These are phyloP conservation scores for Drechslerella dactyloides DNA, from an alignment of 2,329 filamentous ascomycete genomes.

Conservation along the genomic window DNA sequence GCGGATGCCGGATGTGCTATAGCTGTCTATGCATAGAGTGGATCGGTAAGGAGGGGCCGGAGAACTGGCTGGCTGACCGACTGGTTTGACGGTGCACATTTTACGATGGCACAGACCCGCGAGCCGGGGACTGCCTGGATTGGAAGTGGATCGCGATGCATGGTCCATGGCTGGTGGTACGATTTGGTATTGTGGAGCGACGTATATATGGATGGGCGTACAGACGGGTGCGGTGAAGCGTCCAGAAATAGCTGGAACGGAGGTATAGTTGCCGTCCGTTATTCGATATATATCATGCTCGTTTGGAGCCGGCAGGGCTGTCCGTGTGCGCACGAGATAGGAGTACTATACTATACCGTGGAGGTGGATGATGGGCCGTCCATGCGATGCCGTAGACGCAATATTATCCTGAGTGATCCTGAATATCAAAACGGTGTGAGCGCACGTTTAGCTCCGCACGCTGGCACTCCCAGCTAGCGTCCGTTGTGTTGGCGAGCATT, in stretches of 20 bases:
- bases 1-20: no score
- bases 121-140: slow-evolving; percentile 8
- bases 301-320: no score
- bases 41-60: no score
- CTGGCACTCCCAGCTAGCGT: no score
- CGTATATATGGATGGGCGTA: neutral
- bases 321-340: no score
- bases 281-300: no score
- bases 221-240: neutral
- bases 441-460: neutral
- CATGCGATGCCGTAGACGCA: neutral
- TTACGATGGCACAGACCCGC: slow-evolving; percentile 5
- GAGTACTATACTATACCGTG: no score
- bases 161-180: slow-evolving; percentile 1
- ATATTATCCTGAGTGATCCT: neutral
- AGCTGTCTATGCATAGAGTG: no score
- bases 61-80: slow-evolving; percentile 12
- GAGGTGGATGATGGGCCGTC: no score
- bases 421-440: neutral
- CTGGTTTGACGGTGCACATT: neutral
- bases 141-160: slow-evolving; percentile 9
- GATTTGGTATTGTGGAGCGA: neutral
- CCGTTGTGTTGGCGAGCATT: no score
- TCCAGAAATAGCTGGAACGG: no score
- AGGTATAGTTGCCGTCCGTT: no score